phyloP scores from a whole-genome alignment of 805 yeast species.

The Teunomyces panamensis region DNA sequence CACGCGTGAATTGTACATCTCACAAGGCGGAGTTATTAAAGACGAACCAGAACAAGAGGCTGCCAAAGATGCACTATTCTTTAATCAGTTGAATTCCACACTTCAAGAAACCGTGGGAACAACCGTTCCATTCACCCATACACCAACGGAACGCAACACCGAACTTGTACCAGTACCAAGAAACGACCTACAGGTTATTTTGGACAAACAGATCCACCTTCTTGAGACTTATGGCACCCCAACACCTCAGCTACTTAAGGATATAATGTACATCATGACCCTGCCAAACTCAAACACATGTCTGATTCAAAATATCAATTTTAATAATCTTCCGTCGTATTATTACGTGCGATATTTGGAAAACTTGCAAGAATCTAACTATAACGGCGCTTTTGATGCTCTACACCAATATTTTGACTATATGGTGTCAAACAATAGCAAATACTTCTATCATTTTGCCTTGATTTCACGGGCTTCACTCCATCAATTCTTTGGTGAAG shows the following conservation, averaged over 20 bases:
- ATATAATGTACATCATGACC: slow-evolving; percentile 45
- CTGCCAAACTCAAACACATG: slow-evolving; percentile 38
- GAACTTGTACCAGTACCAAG: slow-evolving; percentile 43
- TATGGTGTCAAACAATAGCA: slow-evolving; percentile 64
- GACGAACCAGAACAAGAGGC: background rate
- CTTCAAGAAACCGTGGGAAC: background rate
- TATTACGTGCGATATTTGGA: slow-evolving; percentile 63
- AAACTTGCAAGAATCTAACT: slow-evolving; percentile 55
- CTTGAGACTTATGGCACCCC: slow-evolving; percentile 52
- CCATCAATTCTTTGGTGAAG: slow-evolving; percentile 66
- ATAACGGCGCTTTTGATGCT: slow-evolving; percentile 51
- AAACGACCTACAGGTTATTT: slow-evolving; percentile 46
- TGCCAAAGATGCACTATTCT: slow-evolving; percentile 3
- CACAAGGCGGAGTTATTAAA: slow-evolving; percentile 8
- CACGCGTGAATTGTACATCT: slow-evolving; percentile 19
- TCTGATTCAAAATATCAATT: slow-evolving; percentile 29
- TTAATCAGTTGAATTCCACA: slow-evolving; percentile 6
- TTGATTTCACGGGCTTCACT: slow-evolving; percentile 67
- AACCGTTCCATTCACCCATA: background rate
- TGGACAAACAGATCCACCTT: slow-evolving; percentile 52
- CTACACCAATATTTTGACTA: slow-evolving; percentile 69
- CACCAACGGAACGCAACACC: background rate
- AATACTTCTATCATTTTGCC: slow-evolving; percentile 72
- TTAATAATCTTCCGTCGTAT: slow-evolving; percentile 34
- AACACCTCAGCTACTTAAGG: slow-evolving; percentile 43